A percentile compares a stretch with the other conserved stretches of the same genome.
Evolutionary conservation across 176 grass and related monocot genomes (phyloP).

Genomic region (Microstegium vimineum): DNA sequence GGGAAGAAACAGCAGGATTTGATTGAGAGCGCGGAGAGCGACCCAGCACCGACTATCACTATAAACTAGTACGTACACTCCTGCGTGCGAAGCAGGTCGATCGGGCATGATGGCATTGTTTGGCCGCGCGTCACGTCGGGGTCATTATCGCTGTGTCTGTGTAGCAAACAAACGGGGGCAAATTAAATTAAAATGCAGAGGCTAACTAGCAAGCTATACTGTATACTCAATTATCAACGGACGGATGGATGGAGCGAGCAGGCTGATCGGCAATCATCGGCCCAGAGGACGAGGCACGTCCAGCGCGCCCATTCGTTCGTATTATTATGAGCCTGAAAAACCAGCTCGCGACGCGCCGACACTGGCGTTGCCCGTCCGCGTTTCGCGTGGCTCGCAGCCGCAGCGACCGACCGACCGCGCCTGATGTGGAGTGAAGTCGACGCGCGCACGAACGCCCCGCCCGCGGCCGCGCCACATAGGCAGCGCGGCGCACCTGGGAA

Average conservation of each 20-base stretch:
- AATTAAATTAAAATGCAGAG: neutral
- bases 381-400: neutral
- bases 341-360: conserved; percentile 27
- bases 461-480: no score
- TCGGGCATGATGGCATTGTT: neutral
- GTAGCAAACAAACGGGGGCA: neutral
- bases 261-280: neutral
- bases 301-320: neutral
- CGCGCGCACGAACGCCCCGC: neutral
- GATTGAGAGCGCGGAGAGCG: conserved; percentile 21
- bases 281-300: no score
- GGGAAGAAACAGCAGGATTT: neutral
- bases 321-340: conserved; percentile 23
- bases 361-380: neutral
- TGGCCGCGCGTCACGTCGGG: conserved; percentile 32
- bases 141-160: neutral
- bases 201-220: no score
- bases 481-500: neutral
- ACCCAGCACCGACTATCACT: conserved; percentile 20
- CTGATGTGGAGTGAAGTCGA: neutral
- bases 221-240: neutral
- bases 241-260: neutral
- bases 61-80: neutral
- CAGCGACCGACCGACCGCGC: neutral
- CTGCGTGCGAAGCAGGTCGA: neutral